phyloP scores from a whole-genome alignment of 495 filamentous ascomycete species.

The Thozetella sp. region DNA sequence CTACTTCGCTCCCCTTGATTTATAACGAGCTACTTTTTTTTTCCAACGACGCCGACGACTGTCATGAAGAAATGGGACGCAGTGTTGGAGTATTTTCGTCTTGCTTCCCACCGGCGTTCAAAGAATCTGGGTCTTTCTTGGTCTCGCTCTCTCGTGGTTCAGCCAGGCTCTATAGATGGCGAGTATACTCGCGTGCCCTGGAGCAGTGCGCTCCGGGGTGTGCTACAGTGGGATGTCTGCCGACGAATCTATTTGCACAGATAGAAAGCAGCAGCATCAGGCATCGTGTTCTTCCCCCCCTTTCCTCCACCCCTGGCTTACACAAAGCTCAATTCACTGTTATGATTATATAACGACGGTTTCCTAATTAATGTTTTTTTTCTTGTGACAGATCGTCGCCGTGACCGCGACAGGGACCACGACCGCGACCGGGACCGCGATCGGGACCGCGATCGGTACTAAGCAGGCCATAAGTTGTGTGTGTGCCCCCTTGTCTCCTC shows the following conservation, averaged over 20 bases:
- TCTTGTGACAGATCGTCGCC: constrained; percentile 16
- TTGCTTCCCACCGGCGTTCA: background rate
- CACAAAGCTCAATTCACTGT: background rate
- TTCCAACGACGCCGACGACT: too few species aligned
- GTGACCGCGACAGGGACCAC: constrained; percentile 5
- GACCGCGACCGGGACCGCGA: background rate
- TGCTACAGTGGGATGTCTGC: background rate
- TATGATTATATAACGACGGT: constrained; percentile 2
- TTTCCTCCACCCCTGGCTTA: background rate
- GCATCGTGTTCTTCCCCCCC: constrained; percentile 1
- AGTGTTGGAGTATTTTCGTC: background rate
- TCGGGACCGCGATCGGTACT: background rate
- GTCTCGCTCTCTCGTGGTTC: background rate
- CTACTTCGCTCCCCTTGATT: too few species aligned
- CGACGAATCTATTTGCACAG: background rate
- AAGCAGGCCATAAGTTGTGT: background rate
- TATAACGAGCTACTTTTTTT: too few species aligned
- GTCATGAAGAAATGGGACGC: background rate
- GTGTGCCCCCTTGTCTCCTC: background rate
- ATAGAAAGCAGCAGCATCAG: constrained; percentile 2
- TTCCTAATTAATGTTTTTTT: constrained; percentile 13
- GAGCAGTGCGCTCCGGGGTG: background rate
- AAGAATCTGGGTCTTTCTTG: constrained; percentile 1
- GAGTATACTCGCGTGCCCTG: background rate
- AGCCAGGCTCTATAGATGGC: constrained; percentile 2